These are phyloP conservation scores for Pythium diclinum DNA, from an alignment of 352 stramenopile genomes.

Conservation along the genomic window DNA sequence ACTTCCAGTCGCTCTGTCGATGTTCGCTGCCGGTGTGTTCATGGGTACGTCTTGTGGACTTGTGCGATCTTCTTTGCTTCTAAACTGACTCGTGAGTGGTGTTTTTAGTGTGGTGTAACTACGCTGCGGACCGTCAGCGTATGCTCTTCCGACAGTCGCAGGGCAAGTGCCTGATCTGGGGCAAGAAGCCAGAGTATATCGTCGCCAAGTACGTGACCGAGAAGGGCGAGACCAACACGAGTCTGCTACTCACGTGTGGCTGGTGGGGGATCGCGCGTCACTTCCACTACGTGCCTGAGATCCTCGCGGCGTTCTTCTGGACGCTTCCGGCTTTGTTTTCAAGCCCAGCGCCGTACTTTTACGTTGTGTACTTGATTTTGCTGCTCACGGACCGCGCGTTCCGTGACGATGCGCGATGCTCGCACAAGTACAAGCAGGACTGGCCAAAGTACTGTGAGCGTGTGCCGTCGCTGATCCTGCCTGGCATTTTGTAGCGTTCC, in stretches of 20 bases:
- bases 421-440: constrained; percentile 95
- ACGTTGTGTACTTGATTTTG: constrained; percentile 89
- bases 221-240: constrained; percentile 86
- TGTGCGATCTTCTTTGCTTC: too few relatives aligned
- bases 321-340: constrained; percentile 58
- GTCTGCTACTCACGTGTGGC: constrained; percentile 88
- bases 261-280: constrained; percentile 95
- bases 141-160: constrained; percentile 88
- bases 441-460: constrained; percentile 92
- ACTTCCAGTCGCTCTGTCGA: constrained; percentile 31
- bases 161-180: constrained; percentile 91
- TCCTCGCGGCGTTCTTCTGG: constrained; percentile 82
- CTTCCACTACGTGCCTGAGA: constrained; percentile 95
- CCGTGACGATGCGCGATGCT: constrained; percentile 93
- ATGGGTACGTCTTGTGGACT: constrained; percentile 41
- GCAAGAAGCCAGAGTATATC: constrained; percentile 90
- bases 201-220: constrained; percentile 91
- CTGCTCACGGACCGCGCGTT: constrained; percentile 94
- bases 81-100: too few relatives aligned
- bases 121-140: constrained; percentile 93
- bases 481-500: constrained; percentile 57
- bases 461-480: constrained; percentile 88
- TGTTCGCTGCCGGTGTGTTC: constrained; percentile 79
- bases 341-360: constrained; percentile 83
- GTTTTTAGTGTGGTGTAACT: constrained; percentile 90